phyloP scores from a whole-genome alignment of 768 basidiomycete genomes.

The Termitomyces sp. region DNA sequence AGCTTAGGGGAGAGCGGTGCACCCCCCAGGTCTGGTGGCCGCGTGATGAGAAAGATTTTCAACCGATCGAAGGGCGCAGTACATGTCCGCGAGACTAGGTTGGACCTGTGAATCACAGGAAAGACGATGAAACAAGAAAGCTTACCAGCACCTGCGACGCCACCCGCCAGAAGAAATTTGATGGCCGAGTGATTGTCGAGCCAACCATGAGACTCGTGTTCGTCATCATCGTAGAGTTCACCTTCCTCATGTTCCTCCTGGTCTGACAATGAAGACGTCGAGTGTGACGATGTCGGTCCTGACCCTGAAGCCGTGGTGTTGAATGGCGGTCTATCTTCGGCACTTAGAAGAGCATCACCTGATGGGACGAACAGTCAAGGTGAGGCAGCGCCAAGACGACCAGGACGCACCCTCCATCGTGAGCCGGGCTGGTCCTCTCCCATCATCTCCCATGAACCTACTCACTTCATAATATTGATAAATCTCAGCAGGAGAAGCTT shows the following conservation, averaged over 20 bases:
- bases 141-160: conserved; percentile 89
- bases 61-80: conserved; percentile 97
- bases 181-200: conserved; percentile 69
- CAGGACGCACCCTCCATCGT: conserved; percentile 79
- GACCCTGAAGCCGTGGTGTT: conserved; percentile 13
- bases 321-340: conserved; percentile 59
- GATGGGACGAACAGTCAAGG: conserved; percentile 6
- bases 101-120: conserved; percentile 38
- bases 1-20: conserved; percentile 36
- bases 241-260: conserved; percentile 38
- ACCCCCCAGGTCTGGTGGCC: conserved; percentile 68
- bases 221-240: conserved; percentile 47
- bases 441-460: conserved; percentile 67
- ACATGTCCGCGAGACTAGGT: conserved; percentile 85
- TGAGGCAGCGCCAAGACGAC: not conserved
- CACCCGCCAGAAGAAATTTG: conserved; percentile 90
- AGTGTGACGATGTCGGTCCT: conserved; percentile 3
- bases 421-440: conserved; percentile 70
- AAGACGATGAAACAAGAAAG: not conserved
- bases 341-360: conserved; percentile 78
- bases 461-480: conserved; percentile 75
- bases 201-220: conserved; percentile 54
- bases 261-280: conserved; percentile 12
- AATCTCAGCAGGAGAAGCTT: conserved; percentile 77
- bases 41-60: conserved; percentile 94